Evolutionary conservation across 75 land plant species (phyloP), one percentile per base, ranked within the genome.

Genomic region (Selaginella tamariscina): DNA sequence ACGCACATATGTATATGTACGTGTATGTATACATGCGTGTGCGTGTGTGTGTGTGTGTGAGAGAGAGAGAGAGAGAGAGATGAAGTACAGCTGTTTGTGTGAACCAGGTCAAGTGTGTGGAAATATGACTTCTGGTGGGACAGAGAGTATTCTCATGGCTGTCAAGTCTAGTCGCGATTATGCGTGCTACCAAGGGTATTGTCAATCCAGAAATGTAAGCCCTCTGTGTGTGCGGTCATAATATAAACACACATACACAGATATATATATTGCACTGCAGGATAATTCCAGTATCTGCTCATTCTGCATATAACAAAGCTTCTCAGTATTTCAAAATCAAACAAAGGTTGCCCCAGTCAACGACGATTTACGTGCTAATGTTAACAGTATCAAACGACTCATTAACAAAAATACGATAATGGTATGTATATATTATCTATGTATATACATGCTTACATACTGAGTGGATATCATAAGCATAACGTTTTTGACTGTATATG

Each of bases 271-370:
- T 49, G 20, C 54, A 59, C 23, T 66, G 29, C 56, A 84, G 87
- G 96, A 85, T 94, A 62, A 94, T 94, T 71, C 73, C 98, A 32
- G 98, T 72, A 69, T 90, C 97, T 72, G 98, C 98, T 32, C 98
- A 94, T 71, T 94, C 98, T 69, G 98, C 98, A 55, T 94, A 94
- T 85, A 95, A 94, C 68, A 90, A 94, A 76, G 98, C 96, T 59
- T 96, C 98, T 28, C 96, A 89, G 65, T 94, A 94, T 67, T 86
- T 94, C 54, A 83, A 94, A 33, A 90, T 94, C 55, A 94, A 87
- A 72, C 33, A 64, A 70, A 86, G 76, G 86, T 95, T 54, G 88
- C 84, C 24, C 85, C 96, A 63, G 96, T 90, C 56, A 73, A 75
- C 71, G 77, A 77, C 62, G 85, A 94, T 56, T 84, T 79, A 70